Percentiles rank a stretch among this genome's conserved stretches.
Evolutionary conservation across 2,329 filamentous ascomycete species (phyloP).

Genomic region (Ceratocystis huliohia): DNA sequence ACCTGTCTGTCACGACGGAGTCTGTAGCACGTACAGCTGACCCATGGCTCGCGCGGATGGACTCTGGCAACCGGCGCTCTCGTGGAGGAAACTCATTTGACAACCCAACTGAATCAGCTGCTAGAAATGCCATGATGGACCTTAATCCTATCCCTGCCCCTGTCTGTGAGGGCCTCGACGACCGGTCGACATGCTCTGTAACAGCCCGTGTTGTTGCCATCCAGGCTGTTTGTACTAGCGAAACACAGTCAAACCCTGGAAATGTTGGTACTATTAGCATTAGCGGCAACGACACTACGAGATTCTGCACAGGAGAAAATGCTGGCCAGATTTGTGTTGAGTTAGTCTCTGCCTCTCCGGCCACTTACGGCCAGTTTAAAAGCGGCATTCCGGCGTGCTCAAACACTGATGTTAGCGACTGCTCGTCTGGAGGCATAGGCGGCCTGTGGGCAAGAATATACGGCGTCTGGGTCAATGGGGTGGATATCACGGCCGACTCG

Average conservation of each 20-base stretch:
- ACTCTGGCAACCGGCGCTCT: not conserved
- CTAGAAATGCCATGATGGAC: not conserved
- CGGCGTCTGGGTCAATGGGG: not conserved
- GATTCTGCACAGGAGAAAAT: not conserved
- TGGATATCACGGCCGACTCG: not conserved
- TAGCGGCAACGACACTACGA: not conserved
- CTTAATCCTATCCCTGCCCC: not conserved
- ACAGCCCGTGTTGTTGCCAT: not conserved
- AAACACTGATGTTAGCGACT: not conserved
- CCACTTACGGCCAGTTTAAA: not conserved
- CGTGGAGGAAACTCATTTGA: not conserved
- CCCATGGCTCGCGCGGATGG: not conserved
- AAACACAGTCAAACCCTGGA: not conserved
- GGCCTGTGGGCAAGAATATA: not conserved
- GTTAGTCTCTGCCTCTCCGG: not conserved
- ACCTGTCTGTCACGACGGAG: not conserved
- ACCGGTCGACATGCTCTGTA: not conserved
- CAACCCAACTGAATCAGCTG: not conserved
- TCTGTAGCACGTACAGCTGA: not conserved
- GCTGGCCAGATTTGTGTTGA: not conserved
- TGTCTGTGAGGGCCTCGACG: not conserved
- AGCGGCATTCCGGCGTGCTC: not conserved
- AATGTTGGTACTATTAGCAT: not conserved
- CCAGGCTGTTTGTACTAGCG: not conserved
- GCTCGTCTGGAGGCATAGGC: not conserved